phyloP scores from a whole-genome alignment of 169 alveolate genomes.

The Eimeria falciformis region DNA sequence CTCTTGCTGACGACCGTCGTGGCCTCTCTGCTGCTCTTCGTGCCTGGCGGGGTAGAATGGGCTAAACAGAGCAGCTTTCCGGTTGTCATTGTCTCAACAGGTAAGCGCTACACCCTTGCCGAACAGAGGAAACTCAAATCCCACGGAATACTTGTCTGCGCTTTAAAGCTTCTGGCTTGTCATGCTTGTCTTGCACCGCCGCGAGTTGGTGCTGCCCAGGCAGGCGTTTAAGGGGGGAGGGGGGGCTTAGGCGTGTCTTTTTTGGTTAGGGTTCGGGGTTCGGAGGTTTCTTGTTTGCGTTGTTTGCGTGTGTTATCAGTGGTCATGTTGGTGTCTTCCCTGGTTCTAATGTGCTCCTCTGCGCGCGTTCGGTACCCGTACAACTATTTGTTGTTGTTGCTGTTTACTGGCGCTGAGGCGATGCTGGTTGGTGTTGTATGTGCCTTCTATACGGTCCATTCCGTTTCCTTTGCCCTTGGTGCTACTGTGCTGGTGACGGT shows the following conservation, averaged over 20 bases:
- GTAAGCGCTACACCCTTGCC: background rate
- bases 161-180: no score
- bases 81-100: background rate
- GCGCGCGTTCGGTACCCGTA: constrained; percentile 61
- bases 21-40: constrained; percentile 52
- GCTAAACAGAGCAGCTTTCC: constrained; percentile 20
- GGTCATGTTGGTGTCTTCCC: constrained; percentile 16
- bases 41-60: constrained; percentile 26
- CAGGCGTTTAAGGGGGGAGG: no score
- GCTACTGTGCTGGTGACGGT: constrained; percentile 76
- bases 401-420: constrained; percentile 73
- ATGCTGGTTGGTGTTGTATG: constrained; percentile 45
- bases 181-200: no score
- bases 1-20: constrained; percentile 52
- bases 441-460: background rate
- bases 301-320: constrained; percentile 35
- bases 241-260: no score
- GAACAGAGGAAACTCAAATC: no score
- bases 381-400: constrained; percentile 74
- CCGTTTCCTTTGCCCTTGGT: constrained; percentile 71
- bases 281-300: background rate
- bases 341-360: constrained; percentile 57
- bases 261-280: background rate
- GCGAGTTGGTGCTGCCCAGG: no score
- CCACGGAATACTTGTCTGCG: no score